phyloP scores from a whole-genome alignment of 345 rosid species.

The rapeseed (Brassica napus) region Da-Ae NC_063450.1:26659501-26660000 shows the following conservation, averaged over 20 bases:
- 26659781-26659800: neutral
- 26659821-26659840: neutral
- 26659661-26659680: conserved; percentile 30
- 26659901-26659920: conserved; percentile 7
- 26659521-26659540: conserved; percentile 51
- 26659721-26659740: conserved; percentile 33
- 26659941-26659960: conserved; percentile 6
- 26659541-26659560: conserved; percentile 45
- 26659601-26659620: conserved; percentile 9
- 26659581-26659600: conserved; percentile 5
- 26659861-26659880: neutral
- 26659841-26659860: too few relatives aligned
- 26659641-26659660: conserved; percentile 18
- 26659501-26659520: conserved; percentile 41
- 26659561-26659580: conserved; percentile 20
- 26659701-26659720: conserved; percentile 43
- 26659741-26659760: neutral
- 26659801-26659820: conserved; percentile 30
- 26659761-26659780: neutral
- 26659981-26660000: conserved; percentile 22
- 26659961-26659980: conserved; percentile 17
- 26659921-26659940: conserved; percentile 19
- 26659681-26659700: conserved; percentile 36
- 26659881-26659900: conserved; percentile 17
- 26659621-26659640: neutral